Percentiles rank a stretch among this genome's conserved stretches.
Conservation (phyloP, 2,329 filamentous ascomycete genomes). For the Hymenoscyphus infarciens region DNA sequence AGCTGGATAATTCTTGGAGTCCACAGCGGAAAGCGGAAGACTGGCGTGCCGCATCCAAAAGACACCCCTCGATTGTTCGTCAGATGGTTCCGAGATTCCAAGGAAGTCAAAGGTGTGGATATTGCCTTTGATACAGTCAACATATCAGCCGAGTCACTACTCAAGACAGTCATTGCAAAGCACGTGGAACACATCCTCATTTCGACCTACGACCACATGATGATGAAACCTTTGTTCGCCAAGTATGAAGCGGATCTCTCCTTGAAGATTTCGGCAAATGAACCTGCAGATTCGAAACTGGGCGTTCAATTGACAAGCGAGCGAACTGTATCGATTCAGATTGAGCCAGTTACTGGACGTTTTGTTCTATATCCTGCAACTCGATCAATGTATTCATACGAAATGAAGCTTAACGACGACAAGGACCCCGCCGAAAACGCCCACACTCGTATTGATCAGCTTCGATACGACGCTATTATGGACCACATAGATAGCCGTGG, state of each 20-base stretch:
- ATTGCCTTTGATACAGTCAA: slow-evolving; percentile 62
- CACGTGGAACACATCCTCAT: slow-evolving; percentile 71
- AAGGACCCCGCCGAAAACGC: slow-evolving; percentile 57
- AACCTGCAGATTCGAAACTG: slow-evolving; percentile 66
- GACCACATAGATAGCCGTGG: slow-evolving; percentile 60
- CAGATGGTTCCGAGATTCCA: slow-evolving; percentile 82
- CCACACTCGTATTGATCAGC: slow-evolving; percentile 52
- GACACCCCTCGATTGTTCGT: slow-evolving; percentile 54
- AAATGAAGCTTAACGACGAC: slow-evolving; percentile 60
- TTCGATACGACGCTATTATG: slow-evolving; percentile 59
- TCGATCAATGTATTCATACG: slow-evolving; percentile 51
- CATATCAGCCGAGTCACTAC: slow-evolving; percentile 69
- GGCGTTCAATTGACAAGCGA: slow-evolving; percentile 66
- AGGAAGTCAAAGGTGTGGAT: slow-evolving; percentile 66
- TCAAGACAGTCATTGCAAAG: slow-evolving; percentile 70
- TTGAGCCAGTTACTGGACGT: slow-evolving; percentile 77
- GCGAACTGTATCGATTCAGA: slow-evolving; percentile 56
- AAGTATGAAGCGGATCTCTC: slow-evolving; percentile 55
- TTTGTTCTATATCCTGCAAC: slow-evolving; percentile 68
- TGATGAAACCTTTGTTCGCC: slow-evolving; percentile 57
- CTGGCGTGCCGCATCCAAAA: slow-evolving; percentile 41
- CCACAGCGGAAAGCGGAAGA: slow-evolving; percentile 55
- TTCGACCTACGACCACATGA: slow-evolving; percentile 60
- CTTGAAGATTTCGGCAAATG: slow-evolving; percentile 53
- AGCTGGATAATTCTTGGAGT: slow-evolving; percentile 91